These are phyloP conservation scores for Penicillium sp. DNA, from an alignment of 2,329 filamentous ascomycete genomes.

Conservation along the genomic window DNA sequence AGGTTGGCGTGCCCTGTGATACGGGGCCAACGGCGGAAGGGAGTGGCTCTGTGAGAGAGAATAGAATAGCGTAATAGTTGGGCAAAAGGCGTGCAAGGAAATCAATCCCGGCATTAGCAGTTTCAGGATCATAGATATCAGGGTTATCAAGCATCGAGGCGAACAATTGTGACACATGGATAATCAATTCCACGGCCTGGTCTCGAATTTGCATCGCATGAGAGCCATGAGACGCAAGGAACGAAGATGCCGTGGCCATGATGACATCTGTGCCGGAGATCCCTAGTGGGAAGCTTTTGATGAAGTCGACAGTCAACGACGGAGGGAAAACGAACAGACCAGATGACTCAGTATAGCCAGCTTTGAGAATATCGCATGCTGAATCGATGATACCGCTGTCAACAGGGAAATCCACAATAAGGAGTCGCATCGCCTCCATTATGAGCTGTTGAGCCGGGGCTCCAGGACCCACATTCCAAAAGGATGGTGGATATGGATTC, in stretches of 20 bases:
- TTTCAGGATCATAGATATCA: constrained; percentile 41
- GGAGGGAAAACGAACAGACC: constrained; percentile 47
- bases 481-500: constrained; percentile 33
- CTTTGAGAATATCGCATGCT: constrained; percentile 47
- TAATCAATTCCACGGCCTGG: constrained; percentile 37
- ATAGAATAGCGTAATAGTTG: constrained; percentile 42
- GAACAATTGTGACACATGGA: constrained; percentile 42
- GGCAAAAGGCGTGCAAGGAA: constrained; percentile 44
- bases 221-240: constrained; percentile 44
- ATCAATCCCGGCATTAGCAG: constrained; percentile 46
- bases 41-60: constrained; percentile 31
- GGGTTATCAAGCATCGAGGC: constrained; percentile 37
- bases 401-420: constrained; percentile 41
- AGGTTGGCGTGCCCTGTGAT: constrained; percentile 27
- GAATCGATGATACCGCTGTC: constrained; percentile 46
- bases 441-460: constrained; percentile 35
- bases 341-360: constrained; percentile 46
- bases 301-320: constrained; percentile 41
- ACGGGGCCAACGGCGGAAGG: constrained; percentile 4
- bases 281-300: constrained; percentile 41
- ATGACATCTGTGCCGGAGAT: constrained; percentile 43
- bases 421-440: constrained; percentile 42
- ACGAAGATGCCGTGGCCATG: constrained; percentile 48
- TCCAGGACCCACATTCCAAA: constrained; percentile 39
- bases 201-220: constrained; percentile 35